Evolutionary conservation across 371 early-diverging fungal genomes (phyloP).

Genomic region (Mortierella polycephala): DNA sequence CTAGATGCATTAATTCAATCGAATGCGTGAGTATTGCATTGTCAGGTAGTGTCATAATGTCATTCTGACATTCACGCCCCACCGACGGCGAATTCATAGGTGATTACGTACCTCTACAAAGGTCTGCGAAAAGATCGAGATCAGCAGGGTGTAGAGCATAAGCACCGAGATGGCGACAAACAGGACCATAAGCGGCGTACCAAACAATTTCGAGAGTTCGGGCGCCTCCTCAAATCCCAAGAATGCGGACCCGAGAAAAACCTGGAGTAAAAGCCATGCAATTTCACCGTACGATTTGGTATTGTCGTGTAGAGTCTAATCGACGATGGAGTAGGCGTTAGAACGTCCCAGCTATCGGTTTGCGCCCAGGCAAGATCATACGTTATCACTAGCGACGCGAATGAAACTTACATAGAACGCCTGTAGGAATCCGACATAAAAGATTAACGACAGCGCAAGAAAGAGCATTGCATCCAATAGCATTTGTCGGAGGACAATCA

Average conservation of each 20-base stretch:
- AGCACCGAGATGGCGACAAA: conserved; percentile 55
- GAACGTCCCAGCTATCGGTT: no score
- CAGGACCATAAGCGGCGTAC: conserved; percentile 53
- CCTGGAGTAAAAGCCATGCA: conserved; percentile 51
- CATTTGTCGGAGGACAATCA: conserved; percentile 56
- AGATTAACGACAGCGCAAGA: conserved; percentile 48
- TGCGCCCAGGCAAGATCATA: no score
- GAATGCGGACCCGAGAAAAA: conserved; percentile 55
- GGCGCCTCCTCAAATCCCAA: conserved; percentile 53
- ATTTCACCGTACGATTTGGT: conserved; percentile 48
- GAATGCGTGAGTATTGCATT: neutral
- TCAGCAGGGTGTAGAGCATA: conserved; percentile 53
- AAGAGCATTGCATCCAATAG: conserved; percentile 52
- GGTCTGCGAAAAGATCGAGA: conserved; percentile 54
- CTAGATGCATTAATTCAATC: conserved; percentile 7
- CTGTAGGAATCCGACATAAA: conserved; percentile 55
- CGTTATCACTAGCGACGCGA: neutral
- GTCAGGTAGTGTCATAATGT: neutral
- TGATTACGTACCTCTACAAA: conserved; percentile 32
- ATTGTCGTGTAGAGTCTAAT: conserved; percentile 45
- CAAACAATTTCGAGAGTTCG: conserved; percentile 45
- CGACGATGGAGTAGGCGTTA: neutral
- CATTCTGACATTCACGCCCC: no score
- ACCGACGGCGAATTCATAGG: neutral
- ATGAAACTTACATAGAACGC: conserved; percentile 33